Evolutionary conservation across 352 stramenopile species (phyloP).

Genomic region (Globisporangium heterothallicum): DNA sequence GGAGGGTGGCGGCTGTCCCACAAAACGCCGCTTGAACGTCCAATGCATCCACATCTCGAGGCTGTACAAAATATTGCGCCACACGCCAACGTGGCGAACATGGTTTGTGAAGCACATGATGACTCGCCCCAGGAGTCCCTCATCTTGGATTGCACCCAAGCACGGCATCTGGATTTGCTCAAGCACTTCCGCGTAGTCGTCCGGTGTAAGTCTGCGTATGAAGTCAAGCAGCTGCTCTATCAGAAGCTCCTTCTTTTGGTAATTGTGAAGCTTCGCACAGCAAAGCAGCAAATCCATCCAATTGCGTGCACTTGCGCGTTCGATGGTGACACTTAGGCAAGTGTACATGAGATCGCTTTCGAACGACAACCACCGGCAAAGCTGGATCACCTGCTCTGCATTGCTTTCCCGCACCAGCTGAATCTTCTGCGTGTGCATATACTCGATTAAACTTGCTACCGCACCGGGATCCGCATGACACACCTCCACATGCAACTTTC

Average conservation of each 20-base stretch:
- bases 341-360: conserved; percentile 31
- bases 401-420: conserved; percentile 24
- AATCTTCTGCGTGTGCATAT: conserved; percentile 41
- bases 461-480: conserved; percentile 27
- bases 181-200: conserved; percentile 23
- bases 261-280: conserved; percentile 18
- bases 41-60: conserved; percentile 34
- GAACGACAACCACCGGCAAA: conserved; percentile 44
- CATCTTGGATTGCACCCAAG: conserved; percentile 31
- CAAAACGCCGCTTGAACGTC: conserved; percentile 6
- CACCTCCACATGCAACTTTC: conserved; percentile 39
- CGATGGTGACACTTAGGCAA: conserved; percentile 28
- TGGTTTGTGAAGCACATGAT: conserved; percentile 41
- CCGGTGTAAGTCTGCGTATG: conserved; percentile 20
- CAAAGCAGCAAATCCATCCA: conserved; percentile 46
- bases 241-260: conserved; percentile 18
- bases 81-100: conserved; percentile 36
- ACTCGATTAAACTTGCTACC: conserved; percentile 50
- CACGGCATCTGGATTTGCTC: conserved; percentile 24
- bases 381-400: conserved; percentile 27
- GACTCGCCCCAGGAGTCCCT: conserved; percentile 27
- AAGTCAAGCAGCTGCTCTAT: conserved; percentile 26
- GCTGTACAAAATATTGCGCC: conserved; percentile 33
- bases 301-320: conserved; percentile 21
- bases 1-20: conserved; percentile 19